phyloP scores from a whole-genome alignment of 2,329 filamentous ascomycete species.

The Septoria linicola region DNA sequence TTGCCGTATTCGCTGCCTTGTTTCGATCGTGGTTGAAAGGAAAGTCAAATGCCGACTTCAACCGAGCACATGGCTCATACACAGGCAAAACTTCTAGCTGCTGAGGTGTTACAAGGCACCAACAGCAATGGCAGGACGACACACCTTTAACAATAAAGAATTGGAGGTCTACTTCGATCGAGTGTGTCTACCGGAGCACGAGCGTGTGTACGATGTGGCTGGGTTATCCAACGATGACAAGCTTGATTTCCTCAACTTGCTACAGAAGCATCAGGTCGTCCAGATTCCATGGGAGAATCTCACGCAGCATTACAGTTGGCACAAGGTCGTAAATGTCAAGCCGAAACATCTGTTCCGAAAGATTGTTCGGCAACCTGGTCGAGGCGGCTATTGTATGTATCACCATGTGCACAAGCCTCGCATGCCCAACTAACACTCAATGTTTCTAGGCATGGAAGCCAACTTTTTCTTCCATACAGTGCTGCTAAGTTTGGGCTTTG shows the following conservation, averaged over 20 bases:
- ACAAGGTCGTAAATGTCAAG: conserved; percentile 51
- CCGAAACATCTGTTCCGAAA: conserved; percentile 54
- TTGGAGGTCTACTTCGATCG: conserved; percentile 32
- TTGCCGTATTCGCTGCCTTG: too few species aligned
- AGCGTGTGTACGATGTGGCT: conserved; percentile 24
- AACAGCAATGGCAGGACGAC: conserved; percentile 12
- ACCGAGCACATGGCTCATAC: too few species aligned
- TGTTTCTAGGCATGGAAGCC: conserved; percentile 59
- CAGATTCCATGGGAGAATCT: conserved; percentile 60
- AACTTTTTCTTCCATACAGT: conserved; percentile 55
- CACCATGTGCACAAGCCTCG: not conserved
- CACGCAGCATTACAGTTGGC: conserved; percentile 53
- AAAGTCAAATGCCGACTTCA: too few species aligned
- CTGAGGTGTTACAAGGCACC: not conserved
- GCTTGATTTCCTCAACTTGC: conserved; percentile 28
- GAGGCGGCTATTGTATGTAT: conserved; percentile 46
- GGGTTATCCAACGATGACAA: conserved; percentile 21
- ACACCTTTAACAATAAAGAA: conserved; percentile 22
- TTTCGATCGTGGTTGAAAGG: too few species aligned
- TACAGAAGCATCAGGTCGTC: conserved; percentile 44
- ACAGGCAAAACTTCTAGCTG: too few species aligned
- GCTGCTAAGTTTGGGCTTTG: conserved; percentile 53
- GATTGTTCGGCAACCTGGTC: conserved; percentile 46
- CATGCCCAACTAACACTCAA: not conserved
- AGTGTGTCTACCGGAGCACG: conserved; percentile 28